Percentiles rank a stretch among this genome's conserved stretches.
Evolutionary conservation across 208 protist genomes (phyloP).

Genomic region (Blechomonas ayalai): DNA sequence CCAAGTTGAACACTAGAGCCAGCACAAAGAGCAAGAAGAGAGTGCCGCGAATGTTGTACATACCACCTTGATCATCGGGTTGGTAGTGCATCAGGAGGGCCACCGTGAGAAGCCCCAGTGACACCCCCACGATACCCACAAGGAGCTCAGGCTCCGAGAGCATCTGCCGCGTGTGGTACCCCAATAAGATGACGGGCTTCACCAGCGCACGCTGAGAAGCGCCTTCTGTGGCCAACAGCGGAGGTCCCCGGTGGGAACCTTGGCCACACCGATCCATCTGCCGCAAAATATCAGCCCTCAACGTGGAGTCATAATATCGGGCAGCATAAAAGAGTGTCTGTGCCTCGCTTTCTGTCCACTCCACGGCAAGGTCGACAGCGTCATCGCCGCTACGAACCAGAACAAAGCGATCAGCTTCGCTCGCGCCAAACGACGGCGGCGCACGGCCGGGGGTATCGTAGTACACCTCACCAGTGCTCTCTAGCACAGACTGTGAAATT

Average conservation of each 20-base stretch:
- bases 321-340: conserved; percentile 48
- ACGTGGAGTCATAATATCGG: conserved; percentile 43
- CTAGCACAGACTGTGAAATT: no score
- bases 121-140: conserved; percentile 14
- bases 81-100: conserved; percentile 26
- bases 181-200: conserved; percentile 34
- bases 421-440: no score
- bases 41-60: conserved; percentile 66
- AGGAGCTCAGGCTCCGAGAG: conserved; percentile 18
- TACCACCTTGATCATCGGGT: conserved; percentile 34
- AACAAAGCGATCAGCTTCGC: no score
- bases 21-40: conserved; percentile 48
- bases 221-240: no score
- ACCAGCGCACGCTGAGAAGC: conserved; percentile 8
- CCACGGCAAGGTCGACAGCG: conserved; percentile 37
- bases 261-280: no score
- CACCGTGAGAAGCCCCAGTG: conserved; percentile 17
- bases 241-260: no score
- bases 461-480: no score
- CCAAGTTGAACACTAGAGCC: conserved; percentile 35
- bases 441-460: no score
- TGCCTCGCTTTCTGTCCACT: conserved; percentile 47
- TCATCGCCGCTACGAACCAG: conserved; percentile 10
- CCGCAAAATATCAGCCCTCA: no score
- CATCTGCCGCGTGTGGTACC: conserved; percentile 22